Evolutionary conservation across 192 early-diverging fungal genomes (phyloP), one percentile per base, ranked within the genome.

Genomic region (Phlyctochytrium arcticum): DNA sequence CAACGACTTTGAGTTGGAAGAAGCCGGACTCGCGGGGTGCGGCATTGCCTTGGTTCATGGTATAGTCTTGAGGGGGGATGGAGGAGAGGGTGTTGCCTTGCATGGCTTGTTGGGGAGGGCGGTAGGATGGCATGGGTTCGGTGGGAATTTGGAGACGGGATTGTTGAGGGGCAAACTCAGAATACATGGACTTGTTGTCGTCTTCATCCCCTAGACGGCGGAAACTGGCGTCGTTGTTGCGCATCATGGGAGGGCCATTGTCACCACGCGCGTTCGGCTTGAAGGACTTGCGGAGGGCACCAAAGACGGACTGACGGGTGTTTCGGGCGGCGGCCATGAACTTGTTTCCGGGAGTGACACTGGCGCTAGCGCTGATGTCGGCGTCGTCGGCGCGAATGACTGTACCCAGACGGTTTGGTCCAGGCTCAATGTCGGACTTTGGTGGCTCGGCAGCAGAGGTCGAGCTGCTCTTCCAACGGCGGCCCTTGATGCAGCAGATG

Each of bases 401-500:
- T 27, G 62, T 65, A n/a, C n/a, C n/a, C 21, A 37, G 21, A 7
- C 46, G 42, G 44, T 48, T 21, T 23, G 64, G 53, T 17, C 48
- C 48, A 4, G 62, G 62, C 50, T 31, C 32, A 5, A 66, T 31
- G 12, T 66, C 64, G 9, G 29, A 36, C 27, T 47, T 39, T 6
- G 48, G 44, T 6, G 74, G 69, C 42, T 67, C 58, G 21, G 54
- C 34, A 10, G 74, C 69, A 21, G 57, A 57, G 7, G 65, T 75
- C 1, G 69, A 29, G 21, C 30, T 56, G 4, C 27, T 36, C 3
- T 26, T 36, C 69, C 68, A 75, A 31, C 48, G 36, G 7, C 49
- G 54, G 8, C 27, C 42, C 24, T 67, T 68, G 24, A 75, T 34
- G 46, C 36, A 56, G 15, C 26, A 15, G 21, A 75, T 67, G 69